These are phyloP conservation scores for Syzygium jambos DNA, from an alignment of 345 rosid species.

Conservation along the genomic window DNA sequence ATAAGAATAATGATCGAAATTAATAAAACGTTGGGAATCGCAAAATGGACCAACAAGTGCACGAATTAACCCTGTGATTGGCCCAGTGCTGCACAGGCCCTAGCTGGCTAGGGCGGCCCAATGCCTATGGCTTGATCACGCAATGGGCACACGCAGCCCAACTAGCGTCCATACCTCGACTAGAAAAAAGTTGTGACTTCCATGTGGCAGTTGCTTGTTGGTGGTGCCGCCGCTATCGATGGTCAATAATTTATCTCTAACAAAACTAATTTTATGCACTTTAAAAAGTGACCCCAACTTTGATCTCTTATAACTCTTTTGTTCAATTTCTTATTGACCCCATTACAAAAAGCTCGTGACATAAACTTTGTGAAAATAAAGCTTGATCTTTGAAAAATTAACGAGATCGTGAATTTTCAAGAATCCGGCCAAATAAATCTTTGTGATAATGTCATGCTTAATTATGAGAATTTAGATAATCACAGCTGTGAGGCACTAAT, in stretches of 20 bases:
- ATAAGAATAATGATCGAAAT: not conserved
- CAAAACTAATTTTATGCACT: not conserved
- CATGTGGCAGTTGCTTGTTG: not conserved
- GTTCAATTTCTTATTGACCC: not conserved
- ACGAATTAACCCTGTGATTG: not conserved
- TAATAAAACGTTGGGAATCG: not conserved
- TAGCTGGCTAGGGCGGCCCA: not conserved
- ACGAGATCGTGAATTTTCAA: not conserved
- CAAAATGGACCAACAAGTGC: not conserved
- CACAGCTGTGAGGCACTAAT: not conserved
- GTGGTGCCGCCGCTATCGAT: not conserved
- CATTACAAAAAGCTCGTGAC: not conserved
- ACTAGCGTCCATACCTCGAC: fast-evolving
- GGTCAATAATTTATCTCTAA: not conserved
- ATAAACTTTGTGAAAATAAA: not conserved
- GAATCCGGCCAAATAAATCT: not conserved
- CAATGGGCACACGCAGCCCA: not conserved
- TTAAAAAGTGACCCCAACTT: not conserved
- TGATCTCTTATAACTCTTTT: not conserved
- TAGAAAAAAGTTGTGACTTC: not conserved
- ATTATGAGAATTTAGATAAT: not conserved
- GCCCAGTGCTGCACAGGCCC: not conserved
- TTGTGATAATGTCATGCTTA: not conserved
- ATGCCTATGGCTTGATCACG: not conserved
- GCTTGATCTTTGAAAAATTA: not conserved